These are phyloP conservation scores for Colletotrichum orchidophilum DNA, from an alignment of 2,329 filamentous ascomycete genomes.

Conservation along the genomic window DNA sequence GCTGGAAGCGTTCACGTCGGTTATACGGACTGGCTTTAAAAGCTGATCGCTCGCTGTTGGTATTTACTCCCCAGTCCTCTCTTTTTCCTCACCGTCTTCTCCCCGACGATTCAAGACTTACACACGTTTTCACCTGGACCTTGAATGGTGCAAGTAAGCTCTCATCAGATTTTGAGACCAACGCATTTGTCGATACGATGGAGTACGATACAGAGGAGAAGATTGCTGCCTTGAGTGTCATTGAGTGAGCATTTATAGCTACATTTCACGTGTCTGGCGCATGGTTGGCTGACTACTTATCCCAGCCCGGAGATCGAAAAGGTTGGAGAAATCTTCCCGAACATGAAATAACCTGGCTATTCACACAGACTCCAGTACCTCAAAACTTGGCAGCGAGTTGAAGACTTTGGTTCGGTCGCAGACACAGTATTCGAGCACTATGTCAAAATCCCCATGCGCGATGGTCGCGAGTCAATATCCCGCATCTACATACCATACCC, in stretches of 20 bases:
- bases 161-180: neutral
- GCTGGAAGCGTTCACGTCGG: neutral
- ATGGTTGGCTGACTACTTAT: neutral
- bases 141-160: neutral
- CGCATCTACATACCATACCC: constrained; percentile 4
- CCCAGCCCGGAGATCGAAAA: neutral
- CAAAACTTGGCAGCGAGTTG: neutral
- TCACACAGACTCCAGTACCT: neutral
- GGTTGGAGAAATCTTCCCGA: neutral
- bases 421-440: constrained; percentile 1
- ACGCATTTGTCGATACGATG: neutral
- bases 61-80: neutral
- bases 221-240: neutral
- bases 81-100: neutral
- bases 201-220: constrained; percentile 4
- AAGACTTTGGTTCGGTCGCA: no score
- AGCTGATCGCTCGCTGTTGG: neutral
- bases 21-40: neutral
- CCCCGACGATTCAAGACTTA: neutral
- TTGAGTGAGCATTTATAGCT: neutral
- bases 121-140: neutral
- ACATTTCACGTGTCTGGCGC: neutral
- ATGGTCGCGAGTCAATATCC: neutral
- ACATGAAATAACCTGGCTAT: neutral
- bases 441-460: constrained; percentile 7